Base-by-base conservation (phyloP, 441 rosid genomes). In the Mallotus japonicus region DNA sequence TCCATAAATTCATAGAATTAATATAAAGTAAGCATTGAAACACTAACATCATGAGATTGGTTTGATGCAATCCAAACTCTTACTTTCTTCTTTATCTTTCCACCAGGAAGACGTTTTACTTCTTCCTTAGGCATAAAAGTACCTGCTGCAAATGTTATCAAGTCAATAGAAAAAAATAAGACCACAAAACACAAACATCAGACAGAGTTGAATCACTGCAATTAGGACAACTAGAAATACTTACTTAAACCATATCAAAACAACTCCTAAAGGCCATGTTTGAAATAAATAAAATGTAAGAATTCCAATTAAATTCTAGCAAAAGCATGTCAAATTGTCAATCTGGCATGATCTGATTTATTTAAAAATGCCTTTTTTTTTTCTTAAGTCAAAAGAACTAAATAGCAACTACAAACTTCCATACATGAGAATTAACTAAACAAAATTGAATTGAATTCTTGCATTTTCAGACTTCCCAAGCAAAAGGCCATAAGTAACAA, bases 21-120 rank as follows among this genome's bases (percentile, higher is more conserved):
- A 49, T 65, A 65, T 59, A 56, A 54, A 32, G 53, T 19, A 37
- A 12, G 9, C 34, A 17, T 58, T 34, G 4, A 22, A 72, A 24
- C 16, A 55, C 9, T 24, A 70, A 69, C 37, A 5, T 14, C 69
- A 60, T 64, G 40, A 6, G 17, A 42, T 66, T n/a, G 13, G 9
- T 46, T 46, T 9, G 46, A 13, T 34, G 62, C 13, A 64, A 47
- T 15, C 7, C 0, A 20, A 61, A 54, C 15, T 20, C 79, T 85
- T 72, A 95, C 99, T 87, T 95, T 95, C 89, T 91, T 95, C 92
- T 95, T 92, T 24, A 92, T 44, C 82, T 95, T 95, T 20, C 97
- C 99, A 55, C 97, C 97, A 46, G 99, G 97, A 50, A 95, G 95
- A 60, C 97, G 97, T 74, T 94, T 94, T 49, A 87, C 97, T 81